Evolutionary conservation across 2,329 filamentous ascomycete species (phyloP), one percentile per base, ranked within the genome.

Genomic region (Scedosporium aurantiacum): DNA sequence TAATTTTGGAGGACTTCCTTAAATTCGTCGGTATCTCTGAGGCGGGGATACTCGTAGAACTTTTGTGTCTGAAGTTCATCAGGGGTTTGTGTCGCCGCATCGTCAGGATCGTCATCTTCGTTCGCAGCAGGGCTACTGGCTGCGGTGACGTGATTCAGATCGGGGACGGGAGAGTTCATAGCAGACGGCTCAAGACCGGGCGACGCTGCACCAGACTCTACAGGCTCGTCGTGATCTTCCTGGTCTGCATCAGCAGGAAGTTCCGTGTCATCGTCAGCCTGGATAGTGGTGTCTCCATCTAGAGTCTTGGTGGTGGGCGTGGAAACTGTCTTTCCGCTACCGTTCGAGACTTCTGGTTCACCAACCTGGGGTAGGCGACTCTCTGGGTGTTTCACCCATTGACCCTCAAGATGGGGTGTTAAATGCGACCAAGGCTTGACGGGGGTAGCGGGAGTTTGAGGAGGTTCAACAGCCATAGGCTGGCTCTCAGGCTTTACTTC

Each of bases 21-120:
- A 62, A 79, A 82, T 7, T 81, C 78, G 2, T 79, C 74, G 0
- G 79, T 72, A 50, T 81, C 74, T 32, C 79, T 76, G 6, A 83
- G 70, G 67, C 82, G 80, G 58, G 75, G 75, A 67, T 80, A 84
- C 2, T 70, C 68, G 65, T 75, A 83, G 59, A 67, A 70, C 28
- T 69, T 67, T 21, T 64, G 47, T 7, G 21, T 32, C 12, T 59
- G 55, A 6, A 58, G 58, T 2, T 64, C 52, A 37, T 64, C 64
- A 16, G 55, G 14, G 14, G 18, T 47, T 6, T 57, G 47, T 10
- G 52, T 52, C 32, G 63, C 62, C 4, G 47, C 61, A 40, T 66
- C 65, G 10, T 67, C 65, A 1, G 62, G 43, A 7, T 64, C 65
- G 2, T 64, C 63, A 21, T 64, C 71, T 5, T 71, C 63, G 40